These are phyloP conservation scores for Bipolaris oryzae DNA, from an alignment of 2,329 filamentous ascomycete genomes.

Conservation along the genomic window DNA sequence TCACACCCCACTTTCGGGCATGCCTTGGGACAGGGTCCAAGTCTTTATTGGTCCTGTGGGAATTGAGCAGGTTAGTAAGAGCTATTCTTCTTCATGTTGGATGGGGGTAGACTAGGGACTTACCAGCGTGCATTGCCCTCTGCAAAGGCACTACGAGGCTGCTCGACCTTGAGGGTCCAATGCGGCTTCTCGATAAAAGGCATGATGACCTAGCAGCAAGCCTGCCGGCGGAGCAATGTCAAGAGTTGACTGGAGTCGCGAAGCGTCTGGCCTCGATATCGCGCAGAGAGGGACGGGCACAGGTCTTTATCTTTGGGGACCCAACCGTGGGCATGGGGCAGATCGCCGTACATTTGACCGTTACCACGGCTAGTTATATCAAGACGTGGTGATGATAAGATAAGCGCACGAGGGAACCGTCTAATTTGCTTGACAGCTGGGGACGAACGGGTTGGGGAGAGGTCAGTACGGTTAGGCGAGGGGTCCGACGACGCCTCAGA, in stretches of 20 bases:
- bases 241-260: background rate
- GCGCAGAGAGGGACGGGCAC: constrained; percentile 4
- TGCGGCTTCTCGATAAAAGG: constrained; percentile 47
- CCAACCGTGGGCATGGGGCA: background rate
- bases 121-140: constrained; percentile 47
- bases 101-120: constrained; percentile 1
- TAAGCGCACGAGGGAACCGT: background rate
- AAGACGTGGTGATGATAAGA: constrained; percentile 4
- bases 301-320: constrained; percentile 10
- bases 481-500: background rate
- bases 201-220: constrained; percentile 23
- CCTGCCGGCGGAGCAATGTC: background rate
- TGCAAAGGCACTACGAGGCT: constrained; percentile 55
- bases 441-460: background rate
- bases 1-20: constrained; percentile 54
- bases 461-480: background rate
- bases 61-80: background rate
- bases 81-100: background rate
- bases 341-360: constrained; percentile 7
- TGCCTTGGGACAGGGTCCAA: constrained; percentile 56
- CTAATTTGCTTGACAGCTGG: background rate
- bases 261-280: background rate
- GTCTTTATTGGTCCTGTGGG: constrained; percentile 54
- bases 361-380: constrained; percentile 5
- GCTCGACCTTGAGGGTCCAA: constrained; percentile 50